Evolutionary conservation across 2,329 filamentous ascomycete species (phyloP).

Genomic region (Colletotrichum viniferum): DNA sequence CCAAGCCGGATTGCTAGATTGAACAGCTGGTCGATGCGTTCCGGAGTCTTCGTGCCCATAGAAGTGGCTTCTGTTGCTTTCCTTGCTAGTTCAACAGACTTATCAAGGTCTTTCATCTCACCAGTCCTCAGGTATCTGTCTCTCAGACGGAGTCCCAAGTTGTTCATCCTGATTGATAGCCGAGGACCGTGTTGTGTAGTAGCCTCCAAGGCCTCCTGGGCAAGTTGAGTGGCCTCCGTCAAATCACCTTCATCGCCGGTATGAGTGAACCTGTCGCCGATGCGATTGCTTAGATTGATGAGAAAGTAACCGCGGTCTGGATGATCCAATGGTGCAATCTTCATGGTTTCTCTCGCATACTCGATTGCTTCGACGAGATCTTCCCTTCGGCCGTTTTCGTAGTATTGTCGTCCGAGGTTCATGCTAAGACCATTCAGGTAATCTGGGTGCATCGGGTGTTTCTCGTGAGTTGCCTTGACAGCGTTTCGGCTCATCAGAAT

Average conservation of each 20-base stretch:
- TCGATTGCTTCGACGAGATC: not conserved
- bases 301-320: not conserved
- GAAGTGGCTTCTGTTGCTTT: not conserved
- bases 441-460: not conserved
- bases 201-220: not conserved
- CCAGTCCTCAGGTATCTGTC: not conserved
- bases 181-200: not conserved
- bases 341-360: not conserved
- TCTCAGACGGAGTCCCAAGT: not conserved
- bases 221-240: not conserved
- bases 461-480: not conserved
- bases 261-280: not conserved
- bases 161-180: not conserved
- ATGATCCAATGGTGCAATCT: not conserved
- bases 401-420: not conserved
- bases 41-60: not conserved
- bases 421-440: not conserved
- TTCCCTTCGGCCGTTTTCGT: rapidly evolving
- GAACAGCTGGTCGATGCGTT: not conserved
- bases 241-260: not conserved
- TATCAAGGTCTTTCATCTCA: rapidly evolving
- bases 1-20: not conserved
- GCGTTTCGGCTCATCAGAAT: not conserved
- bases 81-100: rapidly evolving
- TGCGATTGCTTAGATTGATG: not conserved